phyloP scores from a whole-genome alignment of 257 asterid species.

The Linaria vulgaris region DNA sequence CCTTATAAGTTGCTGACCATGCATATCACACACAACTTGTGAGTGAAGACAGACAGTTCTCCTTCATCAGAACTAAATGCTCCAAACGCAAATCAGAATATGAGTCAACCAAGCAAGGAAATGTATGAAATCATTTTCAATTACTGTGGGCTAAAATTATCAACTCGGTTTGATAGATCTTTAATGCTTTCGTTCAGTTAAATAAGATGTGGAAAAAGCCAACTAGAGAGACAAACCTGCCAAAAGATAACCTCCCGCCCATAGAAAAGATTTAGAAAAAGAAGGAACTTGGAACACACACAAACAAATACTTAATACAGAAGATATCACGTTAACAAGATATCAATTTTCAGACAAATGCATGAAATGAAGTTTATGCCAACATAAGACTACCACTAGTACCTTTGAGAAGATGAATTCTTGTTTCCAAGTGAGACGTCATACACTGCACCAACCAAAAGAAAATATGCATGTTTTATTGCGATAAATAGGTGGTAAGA shows the following conservation, averaged over 20 bases:
- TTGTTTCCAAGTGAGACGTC: slow-evolving; percentile 38
- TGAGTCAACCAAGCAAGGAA: neutral
- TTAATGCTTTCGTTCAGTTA: too few relatives aligned
- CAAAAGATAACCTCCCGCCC: neutral
- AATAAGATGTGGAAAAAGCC: neutral
- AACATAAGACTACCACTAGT: slow-evolving; percentile 27
- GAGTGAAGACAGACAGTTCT: slow-evolving; percentile 4
- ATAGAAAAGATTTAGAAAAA: neutral
- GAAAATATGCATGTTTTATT: too few relatives aligned
- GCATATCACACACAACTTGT: neutral
- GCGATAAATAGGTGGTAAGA: too few relatives aligned
- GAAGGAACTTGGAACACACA: neutral
- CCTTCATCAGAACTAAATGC: neutral
- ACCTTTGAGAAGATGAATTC: slow-evolving; percentile 33
- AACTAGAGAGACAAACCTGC: neutral
- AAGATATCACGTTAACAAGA: neutral
- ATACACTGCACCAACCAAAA: slow-evolving; percentile 39
- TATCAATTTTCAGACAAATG: neutral
- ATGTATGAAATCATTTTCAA: neutral
- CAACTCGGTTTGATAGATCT: neutral
- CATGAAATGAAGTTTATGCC: neutral
- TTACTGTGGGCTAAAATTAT: neutral
- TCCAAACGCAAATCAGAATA: too few relatives aligned
- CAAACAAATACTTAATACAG: too few relatives aligned
- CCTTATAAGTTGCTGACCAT: neutral